Conservation (phyloP, 257 asterid species). For the Salvia hispanica region DNA sequence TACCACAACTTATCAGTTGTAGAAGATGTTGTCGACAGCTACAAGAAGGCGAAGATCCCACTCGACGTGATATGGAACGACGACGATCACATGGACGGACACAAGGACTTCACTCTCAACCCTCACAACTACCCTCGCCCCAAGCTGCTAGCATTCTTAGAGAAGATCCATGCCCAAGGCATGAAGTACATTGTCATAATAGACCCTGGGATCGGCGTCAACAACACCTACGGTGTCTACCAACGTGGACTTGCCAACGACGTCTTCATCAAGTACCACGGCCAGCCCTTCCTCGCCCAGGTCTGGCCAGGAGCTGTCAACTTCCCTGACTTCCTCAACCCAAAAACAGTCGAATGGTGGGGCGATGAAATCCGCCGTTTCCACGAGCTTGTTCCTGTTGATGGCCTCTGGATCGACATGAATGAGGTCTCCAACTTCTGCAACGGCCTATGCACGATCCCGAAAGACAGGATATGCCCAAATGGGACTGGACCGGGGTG, state of each 20-base stretch:
- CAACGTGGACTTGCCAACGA: constrained; percentile 71
- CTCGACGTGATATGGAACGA: constrained; percentile 98
- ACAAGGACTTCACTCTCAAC: constrained; percentile 89
- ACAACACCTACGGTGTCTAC: constrained; percentile 68
- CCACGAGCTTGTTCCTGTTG: constrained; percentile 85
- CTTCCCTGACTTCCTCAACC: constrained; percentile 93
- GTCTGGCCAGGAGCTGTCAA: constrained; percentile 98
- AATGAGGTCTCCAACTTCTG: constrained; percentile 92
- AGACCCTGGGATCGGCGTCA: constrained; percentile 91
- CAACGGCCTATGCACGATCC: constrained; percentile 75
- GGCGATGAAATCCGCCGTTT: constrained; percentile 77
- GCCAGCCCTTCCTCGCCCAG: constrained; percentile 80
- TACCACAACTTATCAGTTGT: constrained; percentile 87
- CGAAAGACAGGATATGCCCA: constrained; percentile 64
- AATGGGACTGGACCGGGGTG: constrained; percentile 89
- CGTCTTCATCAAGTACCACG: constrained; percentile 80
- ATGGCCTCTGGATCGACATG: constrained; percentile 97
- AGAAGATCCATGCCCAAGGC: constrained; percentile 77
- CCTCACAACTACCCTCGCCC: constrained; percentile 80
- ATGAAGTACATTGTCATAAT: constrained; percentile 86
- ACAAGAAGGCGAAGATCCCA: constrained; percentile 76
- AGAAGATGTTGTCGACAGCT: constrained; percentile 85
- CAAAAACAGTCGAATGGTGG: constrained; percentile 88
- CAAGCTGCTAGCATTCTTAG: constrained; percentile 66
- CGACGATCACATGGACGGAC: constrained; percentile 97